Evolutionary conservation across 371 early-diverging fungal genomes (phyloP).

Genomic region (Dentiscutata heterogama): DNA sequence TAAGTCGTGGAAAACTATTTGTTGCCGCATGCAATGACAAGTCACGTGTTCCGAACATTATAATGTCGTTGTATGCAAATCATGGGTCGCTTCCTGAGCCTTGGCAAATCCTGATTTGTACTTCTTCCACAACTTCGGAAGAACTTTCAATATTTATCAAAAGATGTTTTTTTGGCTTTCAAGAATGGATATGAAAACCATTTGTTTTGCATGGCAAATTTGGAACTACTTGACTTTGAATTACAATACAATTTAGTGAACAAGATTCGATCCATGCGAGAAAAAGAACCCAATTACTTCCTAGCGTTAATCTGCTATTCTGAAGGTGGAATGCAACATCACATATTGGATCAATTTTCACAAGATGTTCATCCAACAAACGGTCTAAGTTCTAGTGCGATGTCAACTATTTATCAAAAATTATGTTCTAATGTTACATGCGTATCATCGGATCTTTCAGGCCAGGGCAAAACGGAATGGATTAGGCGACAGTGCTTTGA

Average conservation of each 20-base stretch:
- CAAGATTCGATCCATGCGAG: slow-evolving; percentile 4
- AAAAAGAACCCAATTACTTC: neutral
- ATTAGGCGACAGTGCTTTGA: slow-evolving; percentile 9
- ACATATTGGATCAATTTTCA: slow-evolving; percentile 45
- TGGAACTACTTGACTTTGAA: slow-evolving; percentile 45
- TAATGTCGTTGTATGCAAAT: slow-evolving; percentile 43
- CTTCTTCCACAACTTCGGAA: slow-evolving; percentile 32
- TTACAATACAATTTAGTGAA: slow-evolving; percentile 42
- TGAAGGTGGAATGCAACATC: slow-evolving; percentile 41
- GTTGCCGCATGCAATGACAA: slow-evolving; percentile 44
- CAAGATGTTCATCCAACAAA: neutral
- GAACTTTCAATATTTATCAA: slow-evolving; percentile 41
- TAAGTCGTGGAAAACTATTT: slow-evolving; percentile 36
- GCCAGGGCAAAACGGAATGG: slow-evolving; percentile 44
- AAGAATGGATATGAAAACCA: slow-evolving; percentile 14
- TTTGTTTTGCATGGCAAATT: slow-evolving; percentile 45
- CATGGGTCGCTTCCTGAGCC: slow-evolving; percentile 38
- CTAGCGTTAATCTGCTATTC: slow-evolving; percentile 36
- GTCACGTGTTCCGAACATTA: slow-evolving; percentile 40
- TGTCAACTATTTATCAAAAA: slow-evolving; percentile 33
- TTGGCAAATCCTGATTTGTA: slow-evolving; percentile 43
- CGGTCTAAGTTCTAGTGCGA: neutral
- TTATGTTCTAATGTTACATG: slow-evolving; percentile 41
- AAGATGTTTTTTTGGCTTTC: slow-evolving; percentile 37
- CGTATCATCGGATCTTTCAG: slow-evolving; percentile 41